Percentiles rank a stretch among this genome's conserved stretches.
These are phyloP conservation scores for Penicillium flavigenum DNA, from an alignment of 495 filamentous ascomycete species.

Conservation along the genomic window DNA sequence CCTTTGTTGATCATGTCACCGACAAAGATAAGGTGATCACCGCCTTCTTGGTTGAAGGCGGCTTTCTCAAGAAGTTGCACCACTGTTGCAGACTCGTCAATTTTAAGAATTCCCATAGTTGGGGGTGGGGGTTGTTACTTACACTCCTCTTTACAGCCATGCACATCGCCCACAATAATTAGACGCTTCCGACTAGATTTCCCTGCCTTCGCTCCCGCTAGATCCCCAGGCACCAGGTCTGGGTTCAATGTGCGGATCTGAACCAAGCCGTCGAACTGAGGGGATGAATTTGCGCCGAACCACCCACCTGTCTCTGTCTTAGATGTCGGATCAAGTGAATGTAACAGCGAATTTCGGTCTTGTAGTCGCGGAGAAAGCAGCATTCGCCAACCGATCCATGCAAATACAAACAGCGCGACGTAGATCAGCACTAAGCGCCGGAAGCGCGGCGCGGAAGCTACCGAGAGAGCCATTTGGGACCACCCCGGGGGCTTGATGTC, in stretches of 20 bases:
- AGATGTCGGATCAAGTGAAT: constrained; percentile 37
- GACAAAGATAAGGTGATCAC: constrained; percentile 77
- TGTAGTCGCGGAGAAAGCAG: constrained; percentile 41
- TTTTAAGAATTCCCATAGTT: not conserved
- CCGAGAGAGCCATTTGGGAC: constrained; percentile 32
- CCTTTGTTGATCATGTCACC: constrained; percentile 90
- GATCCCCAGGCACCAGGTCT: constrained; percentile 30
- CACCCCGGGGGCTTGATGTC: constrained; percentile 25
- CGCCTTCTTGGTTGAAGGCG: constrained; percentile 52
- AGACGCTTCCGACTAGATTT: constrained; percentile 47
- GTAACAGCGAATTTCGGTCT: constrained; percentile 37
- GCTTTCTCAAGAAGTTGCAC: constrained; percentile 64
- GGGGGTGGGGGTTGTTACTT: constrained; percentile 26
- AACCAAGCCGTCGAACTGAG: constrained; percentile 49
- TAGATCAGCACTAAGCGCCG: constrained; percentile 49
- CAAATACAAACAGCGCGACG: constrained; percentile 36
- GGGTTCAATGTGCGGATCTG: constrained; percentile 44
- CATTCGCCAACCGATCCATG: constrained; percentile 42
- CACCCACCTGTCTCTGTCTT: constrained; percentile 37
- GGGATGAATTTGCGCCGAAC: constrained; percentile 51
- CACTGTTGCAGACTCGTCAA: constrained; percentile 40
- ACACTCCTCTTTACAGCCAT: constrained; percentile 73
- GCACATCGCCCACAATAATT: constrained; percentile 84
- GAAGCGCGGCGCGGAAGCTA: constrained; percentile 46
- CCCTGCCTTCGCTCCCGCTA: constrained; percentile 9